phyloP scores from a whole-genome alignment of 352 stramenopile genomes.

The Globisporangium emineosum region DNA sequence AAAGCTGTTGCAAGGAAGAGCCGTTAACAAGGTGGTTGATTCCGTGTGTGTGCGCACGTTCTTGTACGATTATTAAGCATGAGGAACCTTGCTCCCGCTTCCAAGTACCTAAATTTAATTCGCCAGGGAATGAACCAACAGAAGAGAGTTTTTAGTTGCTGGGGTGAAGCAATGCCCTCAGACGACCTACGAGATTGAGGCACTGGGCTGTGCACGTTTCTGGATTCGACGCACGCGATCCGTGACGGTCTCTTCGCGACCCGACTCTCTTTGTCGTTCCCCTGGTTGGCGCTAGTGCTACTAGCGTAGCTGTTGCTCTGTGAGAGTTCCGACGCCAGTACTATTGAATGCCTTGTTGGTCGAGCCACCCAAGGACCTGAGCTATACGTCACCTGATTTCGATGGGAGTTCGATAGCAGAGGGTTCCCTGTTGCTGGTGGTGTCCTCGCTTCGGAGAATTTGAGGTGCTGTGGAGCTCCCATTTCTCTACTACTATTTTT shows the following conservation, averaged over 20 bases:
- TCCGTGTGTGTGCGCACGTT: too few relatives aligned
- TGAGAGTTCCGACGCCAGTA: neutral
- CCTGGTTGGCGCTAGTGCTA: neutral
- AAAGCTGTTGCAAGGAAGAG: conserved; percentile 27
- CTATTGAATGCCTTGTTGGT: neutral
- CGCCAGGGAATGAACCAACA: too few relatives aligned
- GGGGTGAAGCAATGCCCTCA: conserved; percentile 5
- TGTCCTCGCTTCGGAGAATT: conserved; percentile 27
- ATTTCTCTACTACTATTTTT: too few relatives aligned
- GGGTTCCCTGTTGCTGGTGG: neutral
- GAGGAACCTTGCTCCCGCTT: too few relatives aligned
- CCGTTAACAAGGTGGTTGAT: neutral
- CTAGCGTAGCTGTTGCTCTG: neutral
- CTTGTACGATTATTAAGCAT: neutral
- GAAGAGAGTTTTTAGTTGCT: too few relatives aligned
- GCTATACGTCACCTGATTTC: neutral
- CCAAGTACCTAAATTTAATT: too few relatives aligned
- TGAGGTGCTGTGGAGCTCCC: conserved; percentile 53
- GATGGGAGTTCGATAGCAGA: too few relatives aligned
- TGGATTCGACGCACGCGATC: conserved; percentile 3
- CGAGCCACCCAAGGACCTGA: neutral
- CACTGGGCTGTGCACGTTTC: conserved; percentile 10
- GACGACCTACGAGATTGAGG: neutral
- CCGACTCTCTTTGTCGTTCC: neutral
- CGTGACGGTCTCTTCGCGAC: conserved; percentile 6